Percentiles rank a stretch among this genome's conserved stretches.
Evolutionary conservation across 768 basidiomycete species (phyloP).

Genomic region (Mycena polygramma): DNA sequence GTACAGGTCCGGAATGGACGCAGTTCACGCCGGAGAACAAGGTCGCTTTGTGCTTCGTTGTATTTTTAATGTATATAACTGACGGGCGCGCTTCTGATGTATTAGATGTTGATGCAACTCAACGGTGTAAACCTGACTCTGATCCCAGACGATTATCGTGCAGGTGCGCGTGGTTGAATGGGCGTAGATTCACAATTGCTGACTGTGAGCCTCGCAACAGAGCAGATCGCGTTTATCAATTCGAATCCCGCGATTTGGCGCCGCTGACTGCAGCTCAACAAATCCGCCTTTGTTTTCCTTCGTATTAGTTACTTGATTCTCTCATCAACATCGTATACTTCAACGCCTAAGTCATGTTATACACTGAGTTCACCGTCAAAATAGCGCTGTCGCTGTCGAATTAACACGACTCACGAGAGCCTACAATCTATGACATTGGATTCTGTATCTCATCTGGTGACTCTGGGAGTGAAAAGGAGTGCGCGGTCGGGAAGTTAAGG

Average conservation of each 20-base stretch:
- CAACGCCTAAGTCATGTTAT: too few relatives aligned
- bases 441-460: too few relatives aligned
- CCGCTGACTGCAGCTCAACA: not conserved
- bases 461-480: too few relatives aligned
- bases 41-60: not conserved
- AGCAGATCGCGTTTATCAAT: constrained; percentile 26
- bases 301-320: too few relatives aligned
- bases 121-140: constrained; percentile 50
- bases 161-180: constrained; percentile 3
- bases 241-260: constrained; percentile 24
- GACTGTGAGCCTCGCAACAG: constrained; percentile 39
- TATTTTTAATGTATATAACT: not conserved
- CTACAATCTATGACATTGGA: too few relatives aligned
- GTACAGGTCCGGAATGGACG: constrained; percentile 17
- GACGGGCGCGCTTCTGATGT: too few relatives aligned
- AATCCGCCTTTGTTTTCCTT: too few relatives aligned
- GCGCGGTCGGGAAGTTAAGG: too few relatives aligned
- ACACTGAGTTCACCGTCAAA: too few relatives aligned
- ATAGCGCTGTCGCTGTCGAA: too few relatives aligned
- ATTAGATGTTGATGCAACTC: constrained; percentile 50
- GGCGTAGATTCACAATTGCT: not conserved
- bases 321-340: too few relatives aligned
- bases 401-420: too few relatives aligned
- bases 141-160: constrained; percentile 47
- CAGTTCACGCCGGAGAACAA: constrained; percentile 22